A percentile compares a stretch with the other conserved stretches of the same genome.
phyloP scores from a whole-genome alignment of 1,284 basidiomycete species.

The Heterobasidion occidentale region DNA sequence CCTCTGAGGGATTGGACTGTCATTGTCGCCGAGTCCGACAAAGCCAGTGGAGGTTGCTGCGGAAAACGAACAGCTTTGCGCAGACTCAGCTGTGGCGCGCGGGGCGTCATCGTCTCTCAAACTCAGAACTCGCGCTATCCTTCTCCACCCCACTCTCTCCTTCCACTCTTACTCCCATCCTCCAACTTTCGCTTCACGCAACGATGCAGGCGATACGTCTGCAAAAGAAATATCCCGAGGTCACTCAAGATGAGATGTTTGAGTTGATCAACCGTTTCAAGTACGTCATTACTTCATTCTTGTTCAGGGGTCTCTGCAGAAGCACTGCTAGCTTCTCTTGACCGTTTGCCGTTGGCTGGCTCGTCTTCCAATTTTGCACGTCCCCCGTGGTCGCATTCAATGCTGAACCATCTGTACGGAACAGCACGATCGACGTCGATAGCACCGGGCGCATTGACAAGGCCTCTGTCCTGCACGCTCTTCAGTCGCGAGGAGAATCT shows the following conservation, averaged over 20 bases:
- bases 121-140: too few species aligned
- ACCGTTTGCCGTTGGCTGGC: too few species aligned
- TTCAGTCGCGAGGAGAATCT: conserved; percentile 78
- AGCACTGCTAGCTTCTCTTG: neutral
- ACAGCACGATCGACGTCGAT: conserved; percentile 77
- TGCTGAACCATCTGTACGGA: conserved; percentile 1
- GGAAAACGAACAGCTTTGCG: neutral
- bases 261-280: conserved; percentile 91
- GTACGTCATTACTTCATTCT: conserved; percentile 41
- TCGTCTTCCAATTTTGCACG: neutral
- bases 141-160: too few species aligned
- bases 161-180: neutral
- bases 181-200: conserved; percentile 3
- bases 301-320: conserved; percentile 7
- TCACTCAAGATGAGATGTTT: conserved; percentile 89
- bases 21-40: neutral
- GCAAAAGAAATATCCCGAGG: conserved; percentile 90
- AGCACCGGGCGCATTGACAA: conserved; percentile 84
- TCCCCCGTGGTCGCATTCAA: neutral
- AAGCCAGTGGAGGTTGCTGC: neutral
- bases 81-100: neutral
- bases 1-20: too few species aligned
- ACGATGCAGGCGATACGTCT: conserved; percentile 83
- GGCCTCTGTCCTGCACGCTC: conserved; percentile 64
- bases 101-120: too few species aligned